Evolutionary conservation across 1,139 yeast species (phyloP).

Genomic region (Candida dubliniensis): DNA sequence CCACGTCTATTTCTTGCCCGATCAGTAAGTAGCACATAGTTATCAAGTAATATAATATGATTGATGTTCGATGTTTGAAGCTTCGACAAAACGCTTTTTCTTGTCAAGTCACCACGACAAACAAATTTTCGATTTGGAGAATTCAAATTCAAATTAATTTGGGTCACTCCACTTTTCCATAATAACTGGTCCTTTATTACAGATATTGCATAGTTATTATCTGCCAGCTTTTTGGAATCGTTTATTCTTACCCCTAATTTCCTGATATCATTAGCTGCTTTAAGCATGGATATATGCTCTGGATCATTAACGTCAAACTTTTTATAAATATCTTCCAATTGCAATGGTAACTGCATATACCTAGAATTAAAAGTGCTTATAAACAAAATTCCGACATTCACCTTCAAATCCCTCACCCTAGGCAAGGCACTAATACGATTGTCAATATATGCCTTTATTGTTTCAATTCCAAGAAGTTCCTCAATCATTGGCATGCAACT

Average conservation of each 20-base stretch:
- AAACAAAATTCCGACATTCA: constrained; percentile 61
- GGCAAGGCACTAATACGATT: constrained; percentile 40
- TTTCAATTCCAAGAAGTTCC: constrained; percentile 39
- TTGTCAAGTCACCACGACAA: constrained; percentile 57
- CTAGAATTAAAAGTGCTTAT: constrained; percentile 78
- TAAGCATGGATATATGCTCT: constrained; percentile 54
- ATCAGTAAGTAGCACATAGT: constrained; percentile 70
- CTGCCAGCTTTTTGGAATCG: constrained; percentile 57
- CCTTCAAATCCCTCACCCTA: constrained; percentile 43
- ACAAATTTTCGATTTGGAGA: constrained; percentile 59
- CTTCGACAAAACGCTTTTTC: constrained; percentile 60
- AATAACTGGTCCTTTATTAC: constrained; percentile 48
- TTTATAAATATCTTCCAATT: constrained; percentile 59
- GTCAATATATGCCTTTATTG: constrained; percentile 54
- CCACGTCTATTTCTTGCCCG: constrained; percentile 26
- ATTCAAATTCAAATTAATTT: constrained; percentile 51
- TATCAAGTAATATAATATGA: constrained; percentile 69
- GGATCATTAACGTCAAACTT: constrained; percentile 48
- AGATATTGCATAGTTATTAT: constrained; percentile 50
- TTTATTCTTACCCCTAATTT: constrained; percentile 40
- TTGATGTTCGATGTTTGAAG: constrained; percentile 44
- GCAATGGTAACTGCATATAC: constrained; percentile 68
- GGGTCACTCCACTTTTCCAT: constrained; percentile 44
- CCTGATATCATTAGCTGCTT: constrained; percentile 50
- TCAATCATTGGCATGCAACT: constrained; percentile 39